These are phyloP conservation scores for Xylaria sp. DNA, from an alignment of 2,329 filamentous ascomycete species.

Conservation along the genomic window DNA sequence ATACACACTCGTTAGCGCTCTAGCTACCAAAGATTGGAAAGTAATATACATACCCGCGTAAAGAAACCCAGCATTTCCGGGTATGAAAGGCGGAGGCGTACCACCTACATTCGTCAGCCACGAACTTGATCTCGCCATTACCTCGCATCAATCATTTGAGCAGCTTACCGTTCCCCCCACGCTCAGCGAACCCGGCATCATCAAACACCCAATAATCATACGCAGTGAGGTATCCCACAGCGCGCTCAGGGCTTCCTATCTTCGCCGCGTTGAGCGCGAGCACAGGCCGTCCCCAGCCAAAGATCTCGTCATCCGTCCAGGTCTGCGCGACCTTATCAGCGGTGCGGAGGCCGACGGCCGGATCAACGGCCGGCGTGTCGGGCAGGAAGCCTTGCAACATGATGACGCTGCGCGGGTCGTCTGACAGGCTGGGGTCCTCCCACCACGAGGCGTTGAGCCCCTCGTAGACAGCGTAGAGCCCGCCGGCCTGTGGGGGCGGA, in stretches of 20 bases:
- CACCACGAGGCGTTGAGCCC: conserved; percentile 60
- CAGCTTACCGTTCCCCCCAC: conserved; percentile 33
- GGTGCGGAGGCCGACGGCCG: conserved; percentile 51
- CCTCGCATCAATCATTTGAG: neutral
- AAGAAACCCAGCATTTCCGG: conserved; percentile 54
- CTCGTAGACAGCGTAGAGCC: conserved; percentile 59
- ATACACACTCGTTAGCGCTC: neutral
- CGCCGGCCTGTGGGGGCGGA: conserved; percentile 55
- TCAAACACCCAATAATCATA: conserved; percentile 57
- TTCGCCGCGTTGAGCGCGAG: conserved; percentile 59
- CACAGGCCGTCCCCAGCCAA: conserved; percentile 60
- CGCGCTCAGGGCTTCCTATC: conserved; percentile 56
- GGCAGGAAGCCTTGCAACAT: conserved; percentile 60
- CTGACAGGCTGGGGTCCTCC: conserved; percentile 51
- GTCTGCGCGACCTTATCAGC: conserved; percentile 53
- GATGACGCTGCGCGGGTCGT: conserved; percentile 58
- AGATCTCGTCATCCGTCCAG: conserved; percentile 57
- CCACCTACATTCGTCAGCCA: conserved; percentile 32
- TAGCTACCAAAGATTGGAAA: neutral
- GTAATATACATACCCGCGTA: conserved; percentile 45
- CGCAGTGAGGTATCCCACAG: conserved; percentile 55
- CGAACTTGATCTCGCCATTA: neutral
- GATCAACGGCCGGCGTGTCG: conserved; percentile 53
- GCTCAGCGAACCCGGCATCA: conserved; percentile 49
- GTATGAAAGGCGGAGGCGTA: conserved; percentile 52